A percentile compares a stretch with the other conserved stretches of the same genome.
phyloP scores from a whole-genome alignment of 371 early-diverging fungal species.

The Zychaea mexicana region DNA sequence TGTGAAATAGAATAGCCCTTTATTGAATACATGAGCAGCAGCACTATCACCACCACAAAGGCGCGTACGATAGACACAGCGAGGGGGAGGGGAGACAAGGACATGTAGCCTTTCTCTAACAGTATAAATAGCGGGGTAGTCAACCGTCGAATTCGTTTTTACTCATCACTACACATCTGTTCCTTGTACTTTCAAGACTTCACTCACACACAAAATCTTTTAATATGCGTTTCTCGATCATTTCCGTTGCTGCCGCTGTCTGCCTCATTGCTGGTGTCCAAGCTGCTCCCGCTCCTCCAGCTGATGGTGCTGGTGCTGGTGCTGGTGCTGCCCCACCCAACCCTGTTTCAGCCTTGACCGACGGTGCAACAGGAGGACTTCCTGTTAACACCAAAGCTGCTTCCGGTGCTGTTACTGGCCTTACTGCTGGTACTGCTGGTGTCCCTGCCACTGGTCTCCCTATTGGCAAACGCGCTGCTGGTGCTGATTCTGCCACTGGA shows the following conservation, averaged over 20 bases:
- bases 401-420: neutral
- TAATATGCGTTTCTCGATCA: constrained; percentile 16
- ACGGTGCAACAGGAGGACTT: neutral
- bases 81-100: no score
- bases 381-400: neutral
- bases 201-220: neutral
- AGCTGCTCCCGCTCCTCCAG: constrained; percentile 10
- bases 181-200: no score
- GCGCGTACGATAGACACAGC: no score
- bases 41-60: no score
- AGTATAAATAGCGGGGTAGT: no score
- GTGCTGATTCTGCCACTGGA: neutral
- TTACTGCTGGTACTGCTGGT: neutral
- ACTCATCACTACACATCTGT: no score
- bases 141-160: no score
- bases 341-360: no score
- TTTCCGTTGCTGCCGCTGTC: constrained; percentile 15
- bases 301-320: neutral
- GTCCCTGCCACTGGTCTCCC: neutral
- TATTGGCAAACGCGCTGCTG: neutral
- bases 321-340: neutral
- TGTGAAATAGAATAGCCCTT: no score
- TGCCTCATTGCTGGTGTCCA: constrained; percentile 8
- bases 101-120: no score
- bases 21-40: no score